phyloP scores from a whole-genome alignment of 495 filamentous ascomycete species.

The Ascodesmis nigricans region DNA sequence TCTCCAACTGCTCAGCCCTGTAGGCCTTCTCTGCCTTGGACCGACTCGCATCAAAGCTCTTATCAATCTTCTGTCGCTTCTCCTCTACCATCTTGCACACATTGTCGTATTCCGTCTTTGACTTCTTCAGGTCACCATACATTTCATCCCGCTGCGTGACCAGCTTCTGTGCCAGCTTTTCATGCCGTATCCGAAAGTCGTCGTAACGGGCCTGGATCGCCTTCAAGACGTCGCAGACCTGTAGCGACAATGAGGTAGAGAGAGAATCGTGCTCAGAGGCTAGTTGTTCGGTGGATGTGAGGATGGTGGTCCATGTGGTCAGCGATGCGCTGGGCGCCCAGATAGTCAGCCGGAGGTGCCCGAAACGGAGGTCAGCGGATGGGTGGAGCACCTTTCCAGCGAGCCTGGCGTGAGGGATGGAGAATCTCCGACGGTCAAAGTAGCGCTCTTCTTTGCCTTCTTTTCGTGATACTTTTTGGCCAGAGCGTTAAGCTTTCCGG shows the following conservation, averaged over 20 bases:
- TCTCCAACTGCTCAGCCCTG: slow-evolving; percentile 72
- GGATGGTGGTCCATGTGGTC: slow-evolving; percentile 88
- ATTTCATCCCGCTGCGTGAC: slow-evolving; percentile 68
- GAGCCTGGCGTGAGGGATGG: slow-evolving; percentile 86
- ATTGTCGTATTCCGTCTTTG: slow-evolving; percentile 78
- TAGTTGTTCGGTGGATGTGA: slow-evolving; percentile 66
- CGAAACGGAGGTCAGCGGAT: no score
- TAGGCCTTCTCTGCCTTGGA: slow-evolving; percentile 72
- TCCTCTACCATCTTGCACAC: slow-evolving; percentile 89
- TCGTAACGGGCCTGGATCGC: slow-evolving; percentile 51
- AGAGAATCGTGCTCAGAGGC: slow-evolving; percentile 77
- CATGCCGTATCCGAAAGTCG: slow-evolving; percentile 77
- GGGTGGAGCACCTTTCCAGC: slow-evolving; percentile 44
- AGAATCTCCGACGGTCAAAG: slow-evolving; percentile 79
- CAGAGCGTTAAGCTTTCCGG: slow-evolving; percentile 58
- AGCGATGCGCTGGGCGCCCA: slow-evolving; percentile 69
- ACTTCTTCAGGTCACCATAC: slow-evolving; percentile 71
- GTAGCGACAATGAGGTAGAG: slow-evolving; percentile 46
- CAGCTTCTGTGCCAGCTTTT: slow-evolving; percentile 67
- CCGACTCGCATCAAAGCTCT: slow-evolving; percentile 62
- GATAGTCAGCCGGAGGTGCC: background rate
- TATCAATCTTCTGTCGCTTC: slow-evolving; percentile 80
- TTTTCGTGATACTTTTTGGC: slow-evolving; percentile 94
- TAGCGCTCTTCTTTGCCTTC: slow-evolving; percentile 74
- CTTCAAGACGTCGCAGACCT: slow-evolving; percentile 71